phyloP scores from a whole-genome alignment of 148 eudicot species.

The Vaccinium myrtillus region DNA sequence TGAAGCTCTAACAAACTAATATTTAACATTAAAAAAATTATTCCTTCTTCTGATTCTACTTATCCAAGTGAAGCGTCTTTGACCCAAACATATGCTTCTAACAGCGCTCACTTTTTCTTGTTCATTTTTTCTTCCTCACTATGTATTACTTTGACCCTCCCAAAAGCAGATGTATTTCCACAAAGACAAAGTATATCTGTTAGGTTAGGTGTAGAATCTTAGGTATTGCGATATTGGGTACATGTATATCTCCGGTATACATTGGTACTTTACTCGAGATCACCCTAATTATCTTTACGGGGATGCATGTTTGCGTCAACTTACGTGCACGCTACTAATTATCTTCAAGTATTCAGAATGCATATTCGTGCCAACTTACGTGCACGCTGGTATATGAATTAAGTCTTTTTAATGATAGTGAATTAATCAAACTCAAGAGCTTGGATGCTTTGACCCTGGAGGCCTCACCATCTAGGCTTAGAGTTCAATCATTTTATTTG shows the following conservation, averaged over 20 bases:
- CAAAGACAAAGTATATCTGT: slow-evolving; percentile 2
- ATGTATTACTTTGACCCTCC: slow-evolving; percentile 10
- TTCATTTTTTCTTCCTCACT: not conserved
- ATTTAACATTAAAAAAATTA: not conserved
- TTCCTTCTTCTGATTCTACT: not conserved
- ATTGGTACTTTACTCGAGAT: not conserved
- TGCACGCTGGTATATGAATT: too few relatives aligned
- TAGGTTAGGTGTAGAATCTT: slow-evolving; percentile 16
- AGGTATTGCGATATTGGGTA: not conserved
- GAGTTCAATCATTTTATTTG: not conserved
- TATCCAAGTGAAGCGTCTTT: slow-evolving; percentile 27
- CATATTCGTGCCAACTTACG: too few relatives aligned
- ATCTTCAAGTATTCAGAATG: too few relatives aligned
- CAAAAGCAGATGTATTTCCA: slow-evolving; percentile 19
- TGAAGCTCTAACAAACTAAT: not conserved
- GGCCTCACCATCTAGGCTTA: not conserved
- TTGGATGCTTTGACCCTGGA: not conserved
- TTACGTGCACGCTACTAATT: too few relatives aligned
- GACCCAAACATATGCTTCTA: slow-evolving; percentile 25
- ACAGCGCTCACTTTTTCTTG: not conserved
- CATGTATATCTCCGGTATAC: not conserved
- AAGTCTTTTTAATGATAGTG: too few relatives aligned
- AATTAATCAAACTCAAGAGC: not conserved
- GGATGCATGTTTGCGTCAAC: too few relatives aligned
- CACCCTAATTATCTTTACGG: too few relatives aligned